A percentile compares a stretch with the other conserved stretches of the same genome.
These are phyloP conservation scores for Didymella sp. DNA, from an alignment of 2,329 filamentous ascomycete species.

Conservation along the genomic window DNA sequence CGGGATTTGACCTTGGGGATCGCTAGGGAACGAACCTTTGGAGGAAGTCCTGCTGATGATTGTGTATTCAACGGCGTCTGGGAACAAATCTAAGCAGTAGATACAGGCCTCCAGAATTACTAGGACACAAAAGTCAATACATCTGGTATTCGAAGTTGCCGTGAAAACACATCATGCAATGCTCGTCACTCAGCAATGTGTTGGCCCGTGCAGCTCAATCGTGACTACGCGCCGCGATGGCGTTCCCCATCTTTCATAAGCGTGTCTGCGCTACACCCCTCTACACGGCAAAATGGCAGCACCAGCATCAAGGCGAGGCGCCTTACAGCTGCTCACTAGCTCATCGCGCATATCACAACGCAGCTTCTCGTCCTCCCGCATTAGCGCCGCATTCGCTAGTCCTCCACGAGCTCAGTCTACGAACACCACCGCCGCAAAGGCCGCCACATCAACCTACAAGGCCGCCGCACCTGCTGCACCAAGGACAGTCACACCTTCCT, in stretches of 20 bases:
- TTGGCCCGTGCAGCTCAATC: slow-evolving; percentile 11
- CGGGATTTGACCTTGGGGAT: slow-evolving; percentile 45
- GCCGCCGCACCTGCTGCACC: slow-evolving; percentile 16
- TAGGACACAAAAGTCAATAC: slow-evolving; percentile 12
- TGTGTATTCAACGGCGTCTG: slow-evolving; percentile 23
- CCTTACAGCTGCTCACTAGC: slow-evolving; percentile 28
- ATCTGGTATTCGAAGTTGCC: slow-evolving; percentile 2
- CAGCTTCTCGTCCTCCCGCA: slow-evolving; percentile 31
- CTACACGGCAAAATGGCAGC: slow-evolving; percentile 29
- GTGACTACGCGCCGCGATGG: slow-evolving; percentile 18
- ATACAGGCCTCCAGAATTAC: slow-evolving; percentile 2
- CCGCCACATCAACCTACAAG: slow-evolving; percentile 21
- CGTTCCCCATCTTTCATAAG: slow-evolving; percentile 3
- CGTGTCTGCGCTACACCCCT: slow-evolving; percentile 10
- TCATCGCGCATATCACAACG: slow-evolving; percentile 29
- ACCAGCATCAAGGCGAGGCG: slow-evolving; percentile 26
- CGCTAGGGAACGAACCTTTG: slow-evolving; percentile 30
- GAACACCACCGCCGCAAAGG: slow-evolving; percentile 24
- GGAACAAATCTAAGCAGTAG: slow-evolving; percentile 1
- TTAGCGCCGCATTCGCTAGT: slow-evolving; percentile 36
- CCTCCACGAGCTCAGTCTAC: slow-evolving; percentile 27
- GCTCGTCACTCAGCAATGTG: not conserved
- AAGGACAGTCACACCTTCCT: slow-evolving; percentile 38
- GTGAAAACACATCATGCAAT: not conserved
- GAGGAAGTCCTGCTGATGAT: slow-evolving; percentile 7